phyloP scores from a whole-genome alignment of 306 rosid genomes.

The Cicer judaicum region DNA sequence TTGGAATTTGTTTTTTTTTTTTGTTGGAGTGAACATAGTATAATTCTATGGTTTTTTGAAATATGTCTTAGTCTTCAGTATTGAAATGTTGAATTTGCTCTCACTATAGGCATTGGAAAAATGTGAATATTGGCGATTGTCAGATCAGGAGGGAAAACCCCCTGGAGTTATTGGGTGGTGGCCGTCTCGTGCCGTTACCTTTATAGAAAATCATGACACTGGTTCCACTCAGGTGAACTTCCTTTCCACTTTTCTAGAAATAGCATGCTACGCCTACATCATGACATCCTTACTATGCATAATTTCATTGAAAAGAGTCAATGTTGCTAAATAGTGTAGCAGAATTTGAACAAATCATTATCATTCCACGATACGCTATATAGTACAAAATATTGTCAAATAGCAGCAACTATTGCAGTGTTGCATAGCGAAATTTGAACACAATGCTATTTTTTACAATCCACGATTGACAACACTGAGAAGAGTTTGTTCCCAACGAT shows the following conservation, averaged over 20 bases:
- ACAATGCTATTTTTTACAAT: no score
- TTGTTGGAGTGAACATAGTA: not conserved
- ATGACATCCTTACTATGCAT: not conserved
- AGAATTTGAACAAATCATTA: no score
- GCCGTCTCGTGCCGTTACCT: constrained; percentile 99
- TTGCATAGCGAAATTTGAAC: no score
- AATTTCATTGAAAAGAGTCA: not conserved
- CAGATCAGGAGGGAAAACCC: constrained; percentile 89
- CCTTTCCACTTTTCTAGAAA: constrained; percentile 27
- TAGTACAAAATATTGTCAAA: no score
- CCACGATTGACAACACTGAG: no score
- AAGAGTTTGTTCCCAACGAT: constrained; percentile 5
- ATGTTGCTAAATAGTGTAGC: no score
- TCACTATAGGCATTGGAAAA: constrained; percentile 67
- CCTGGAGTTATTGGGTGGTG: constrained; percentile 99
- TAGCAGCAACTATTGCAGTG: no score
- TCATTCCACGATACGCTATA: no score
- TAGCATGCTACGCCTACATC: constrained; percentile 7
- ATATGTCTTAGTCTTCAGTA: not conserved
- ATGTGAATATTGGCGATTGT: constrained; percentile 98
- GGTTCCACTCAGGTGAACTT: constrained; percentile 90
- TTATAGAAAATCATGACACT: constrained; percentile 97
- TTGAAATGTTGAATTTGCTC: not conserved
- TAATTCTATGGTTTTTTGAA: not conserved
- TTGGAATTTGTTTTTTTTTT: not conserved